Conservation (phyloP, 768 basidiomycete species). For the Crepidotus variabilis region DNA sequence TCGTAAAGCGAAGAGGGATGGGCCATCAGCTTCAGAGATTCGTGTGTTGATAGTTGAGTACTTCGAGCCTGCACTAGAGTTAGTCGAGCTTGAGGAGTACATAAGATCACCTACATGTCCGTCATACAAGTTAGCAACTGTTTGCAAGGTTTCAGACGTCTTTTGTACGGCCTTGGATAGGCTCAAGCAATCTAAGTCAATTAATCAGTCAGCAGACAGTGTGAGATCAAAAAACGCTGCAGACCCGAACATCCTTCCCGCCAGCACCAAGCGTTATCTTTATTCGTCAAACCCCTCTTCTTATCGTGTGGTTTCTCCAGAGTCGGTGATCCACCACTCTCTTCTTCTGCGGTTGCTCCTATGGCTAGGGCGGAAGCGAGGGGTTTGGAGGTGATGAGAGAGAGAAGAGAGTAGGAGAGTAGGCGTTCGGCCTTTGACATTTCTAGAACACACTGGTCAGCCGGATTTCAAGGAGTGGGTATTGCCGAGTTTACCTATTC, state of each 20-base stretch:
- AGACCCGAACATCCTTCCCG: constrained; percentile 69
- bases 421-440: constrained; percentile 76
- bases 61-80: constrained; percentile 53
- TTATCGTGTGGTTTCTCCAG: constrained; percentile 20
- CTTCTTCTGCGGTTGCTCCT: constrained; percentile 49
- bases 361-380: constrained; percentile 44
- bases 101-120: constrained; percentile 53
- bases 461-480: neutral
- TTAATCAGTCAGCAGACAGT: neutral
- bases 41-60: constrained; percentile 71
- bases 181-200: constrained; percentile 59
- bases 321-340: constrained; percentile 21
- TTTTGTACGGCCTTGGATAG: constrained; percentile 78
- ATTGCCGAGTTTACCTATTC: constrained; percentile 46
- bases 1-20: constrained; percentile 74
- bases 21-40: constrained; percentile 69
- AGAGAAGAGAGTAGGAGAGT: constrained; percentile 69
- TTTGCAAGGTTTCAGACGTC: constrained; percentile 68
- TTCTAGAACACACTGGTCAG: constrained; percentile 37
- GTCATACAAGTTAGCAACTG: constrained; percentile 74
- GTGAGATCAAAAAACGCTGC: constrained; percentile 5
- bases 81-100: neutral
- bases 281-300: constrained; percentile 59
- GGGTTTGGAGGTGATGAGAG: constrained; percentile 69
- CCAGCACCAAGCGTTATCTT: constrained; percentile 86